These are phyloP conservation scores for Pseudomicrostroma phylloplanum DNA, from an alignment of 1,284 basidiomycete species.

Conservation along the genomic window DNA sequence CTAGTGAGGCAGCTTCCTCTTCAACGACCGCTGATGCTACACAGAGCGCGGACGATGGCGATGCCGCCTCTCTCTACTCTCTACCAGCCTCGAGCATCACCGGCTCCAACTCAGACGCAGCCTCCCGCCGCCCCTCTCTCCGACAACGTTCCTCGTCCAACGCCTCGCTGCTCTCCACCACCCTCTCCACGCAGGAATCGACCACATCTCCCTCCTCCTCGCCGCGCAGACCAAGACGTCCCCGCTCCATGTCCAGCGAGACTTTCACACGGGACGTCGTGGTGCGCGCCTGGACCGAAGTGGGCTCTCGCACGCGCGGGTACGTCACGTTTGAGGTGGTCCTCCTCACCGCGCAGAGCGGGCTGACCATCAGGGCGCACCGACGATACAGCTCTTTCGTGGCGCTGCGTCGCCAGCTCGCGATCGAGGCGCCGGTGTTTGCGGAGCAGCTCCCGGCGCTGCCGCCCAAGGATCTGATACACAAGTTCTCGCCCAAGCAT, in stretches of 20 bases:
- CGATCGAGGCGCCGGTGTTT: background rate
- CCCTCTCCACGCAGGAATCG: background rate
- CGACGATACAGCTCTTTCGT: conserved; percentile 1
- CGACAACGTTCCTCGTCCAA: background rate
- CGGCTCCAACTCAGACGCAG: background rate
- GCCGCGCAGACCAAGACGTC: background rate
- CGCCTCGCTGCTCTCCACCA: background rate
- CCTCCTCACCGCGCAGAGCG: background rate
- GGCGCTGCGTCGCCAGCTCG: background rate
- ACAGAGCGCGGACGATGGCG: background rate
- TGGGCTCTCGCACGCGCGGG: background rate
- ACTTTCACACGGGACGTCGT: conserved; percentile 1
- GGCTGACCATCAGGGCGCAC: conserved; percentile 3
- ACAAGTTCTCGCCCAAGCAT: conserved; percentile 7
- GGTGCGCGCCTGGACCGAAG: conserved; percentile 3
- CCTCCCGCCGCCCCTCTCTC: background rate
- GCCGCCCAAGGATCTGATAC: background rate
- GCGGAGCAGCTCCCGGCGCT: background rate
- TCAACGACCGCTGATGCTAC: background rate
- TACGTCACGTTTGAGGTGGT: conserved; percentile 3
- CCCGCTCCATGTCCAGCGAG: background rate
- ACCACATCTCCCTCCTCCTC: background rate
- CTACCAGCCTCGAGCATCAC: conserved; percentile 2
- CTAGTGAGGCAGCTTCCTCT: background rate
- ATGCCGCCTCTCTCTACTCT: background rate